Percentiles rank a stretch among this genome's conserved stretches.
Evolutionary conservation across 306 rosid species (phyloP).

Genomic region (Dalbergia cultrata): DNA sequence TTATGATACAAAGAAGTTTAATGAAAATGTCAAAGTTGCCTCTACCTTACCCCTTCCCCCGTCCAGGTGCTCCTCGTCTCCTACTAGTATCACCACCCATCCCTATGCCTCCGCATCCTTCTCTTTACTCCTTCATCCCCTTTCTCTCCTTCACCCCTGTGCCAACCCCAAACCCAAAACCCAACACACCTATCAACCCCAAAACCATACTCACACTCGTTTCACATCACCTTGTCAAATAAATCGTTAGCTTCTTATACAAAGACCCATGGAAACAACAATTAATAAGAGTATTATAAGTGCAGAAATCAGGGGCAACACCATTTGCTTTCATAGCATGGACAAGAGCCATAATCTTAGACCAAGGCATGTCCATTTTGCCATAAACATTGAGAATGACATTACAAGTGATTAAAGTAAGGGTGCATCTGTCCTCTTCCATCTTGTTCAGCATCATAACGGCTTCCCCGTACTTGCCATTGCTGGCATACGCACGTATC

Average conservation of each 20-base stretch:
- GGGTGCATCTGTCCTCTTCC: constrained; percentile 70
- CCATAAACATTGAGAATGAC: constrained; percentile 85
- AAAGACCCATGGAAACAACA: constrained; percentile 82
- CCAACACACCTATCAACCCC: no score
- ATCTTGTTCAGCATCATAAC: constrained; percentile 69
- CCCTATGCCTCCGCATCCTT: no score
- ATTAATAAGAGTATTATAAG: constrained; percentile 82
- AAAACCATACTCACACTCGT: no score
- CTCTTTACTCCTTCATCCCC: no score
- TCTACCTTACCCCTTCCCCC: no score
- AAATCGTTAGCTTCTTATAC: constrained; percentile 70
- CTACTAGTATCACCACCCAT: no score
- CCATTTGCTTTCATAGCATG: constrained; percentile 67
- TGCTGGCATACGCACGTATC: constrained; percentile 75
- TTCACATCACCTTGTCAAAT: constrained; percentile 62
- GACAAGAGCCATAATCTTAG: constrained; percentile 59
- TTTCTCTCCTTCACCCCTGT: no score
- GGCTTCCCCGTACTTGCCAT: constrained; percentile 75
- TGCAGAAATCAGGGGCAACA: constrained; percentile 79
- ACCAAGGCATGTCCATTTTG: constrained; percentile 94
- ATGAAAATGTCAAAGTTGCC: no score
- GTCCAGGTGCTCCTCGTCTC: no score
- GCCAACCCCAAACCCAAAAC: no score
- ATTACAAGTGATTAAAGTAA: constrained; percentile 81
- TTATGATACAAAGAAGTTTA: no score